Conservation (phyloP, 164 flowering plant genomes). For the Liriodendron chinense region DNA sequence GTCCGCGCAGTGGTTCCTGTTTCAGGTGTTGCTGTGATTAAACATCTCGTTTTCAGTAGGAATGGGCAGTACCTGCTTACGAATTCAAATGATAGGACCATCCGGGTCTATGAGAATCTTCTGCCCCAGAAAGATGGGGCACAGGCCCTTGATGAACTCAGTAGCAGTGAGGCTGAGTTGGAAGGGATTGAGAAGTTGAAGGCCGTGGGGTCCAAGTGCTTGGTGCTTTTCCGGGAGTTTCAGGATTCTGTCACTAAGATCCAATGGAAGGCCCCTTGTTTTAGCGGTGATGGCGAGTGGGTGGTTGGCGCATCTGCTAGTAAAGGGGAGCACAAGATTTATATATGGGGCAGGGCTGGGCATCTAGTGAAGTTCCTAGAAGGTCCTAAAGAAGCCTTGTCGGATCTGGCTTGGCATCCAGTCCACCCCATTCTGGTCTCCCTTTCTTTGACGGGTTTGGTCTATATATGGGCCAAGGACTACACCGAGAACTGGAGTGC, state of each 20-base stretch:
- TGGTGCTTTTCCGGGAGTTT: slow-evolving; percentile 75
- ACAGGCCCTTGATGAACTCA: slow-evolving; percentile 42
- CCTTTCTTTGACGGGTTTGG: slow-evolving; percentile 77
- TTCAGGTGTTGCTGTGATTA: slow-evolving; percentile 64
- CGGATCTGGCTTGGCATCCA: slow-evolving; percentile 98
- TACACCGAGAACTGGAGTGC: slow-evolving; percentile 99
- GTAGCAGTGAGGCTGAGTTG: slow-evolving; percentile 28
- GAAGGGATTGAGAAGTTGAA: slow-evolving; percentile 68
- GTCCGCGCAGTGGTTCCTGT: slow-evolving; percentile 57
- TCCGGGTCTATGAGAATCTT: slow-evolving; percentile 84
- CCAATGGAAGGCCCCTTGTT: slow-evolving; percentile 97
- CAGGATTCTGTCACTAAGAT: slow-evolving; percentile 84
- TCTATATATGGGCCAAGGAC: slow-evolving; percentile 98
- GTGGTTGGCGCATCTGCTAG: slow-evolving; percentile 92
- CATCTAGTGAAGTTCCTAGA: slow-evolving; percentile 94
- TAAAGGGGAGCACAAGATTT: slow-evolving; percentile 98
- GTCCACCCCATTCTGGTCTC: slow-evolving; percentile 91
- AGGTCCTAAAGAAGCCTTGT: slow-evolving; percentile 95
- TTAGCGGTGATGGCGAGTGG: slow-evolving; percentile 99
- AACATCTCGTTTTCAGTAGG: slow-evolving; percentile 79
- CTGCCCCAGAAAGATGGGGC: slow-evolving; percentile 59
- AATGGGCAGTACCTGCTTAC: slow-evolving; percentile 85
- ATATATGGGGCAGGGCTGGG: slow-evolving; percentile 94
- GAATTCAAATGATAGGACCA: slow-evolving; percentile 83
- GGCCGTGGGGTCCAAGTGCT: slow-evolving; percentile 72